Evolutionary conservation across 805 yeast species (phyloP).

Genomic region (Candida boidinii): DNA sequence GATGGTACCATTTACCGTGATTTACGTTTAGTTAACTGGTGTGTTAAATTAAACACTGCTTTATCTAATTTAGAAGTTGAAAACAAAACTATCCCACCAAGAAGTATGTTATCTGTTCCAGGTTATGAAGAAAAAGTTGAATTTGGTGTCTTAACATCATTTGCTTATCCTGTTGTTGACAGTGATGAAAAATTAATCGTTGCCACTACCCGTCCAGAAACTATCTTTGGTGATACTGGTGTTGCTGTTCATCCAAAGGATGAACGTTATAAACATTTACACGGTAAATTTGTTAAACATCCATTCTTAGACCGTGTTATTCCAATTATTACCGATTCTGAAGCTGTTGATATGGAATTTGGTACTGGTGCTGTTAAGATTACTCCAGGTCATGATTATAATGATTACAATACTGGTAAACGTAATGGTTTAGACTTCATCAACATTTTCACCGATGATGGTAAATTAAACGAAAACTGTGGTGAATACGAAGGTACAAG

Average conservation of each 20-base stretch:
- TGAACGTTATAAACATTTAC: slow-evolving; percentile 84
- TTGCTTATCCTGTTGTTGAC: slow-evolving; percentile 81
- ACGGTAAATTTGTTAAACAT: slow-evolving; percentile 86
- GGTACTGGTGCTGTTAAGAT: slow-evolving; percentile 99
- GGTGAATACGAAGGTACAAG: slow-evolving; percentile 89
- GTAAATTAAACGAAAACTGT: slow-evolving; percentile 82
- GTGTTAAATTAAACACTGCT: slow-evolving; percentile 89
- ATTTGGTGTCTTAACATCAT: slow-evolving; percentile 95
- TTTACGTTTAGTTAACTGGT: slow-evolving; percentile 91
- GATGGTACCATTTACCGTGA: slow-evolving; percentile 96
- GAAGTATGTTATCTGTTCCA: slow-evolving; percentile 76
- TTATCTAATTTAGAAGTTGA: slow-evolving; percentile 94
- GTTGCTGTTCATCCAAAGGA: slow-evolving; percentile 97
- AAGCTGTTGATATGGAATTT: slow-evolving; percentile 97
- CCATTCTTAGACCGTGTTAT: slow-evolving; percentile 80
- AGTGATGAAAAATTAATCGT: slow-evolving; percentile 83
- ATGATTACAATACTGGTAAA: slow-evolving; percentile 95
- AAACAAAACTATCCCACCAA: slow-evolving; percentile 79
- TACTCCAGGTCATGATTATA: slow-evolving; percentile 97
- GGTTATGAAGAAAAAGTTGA: slow-evolving; percentile 86
- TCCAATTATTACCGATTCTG: slow-evolving; percentile 84
- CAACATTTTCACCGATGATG: slow-evolving; percentile 89
- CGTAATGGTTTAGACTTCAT: slow-evolving; percentile 83
- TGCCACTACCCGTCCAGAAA: slow-evolving; percentile 99
- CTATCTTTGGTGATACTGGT: slow-evolving; percentile 95